phyloP scores from a whole-genome alignment of 2,329 filamentous ascomycete genomes.

The Fusarium tjaetaba region DNA sequence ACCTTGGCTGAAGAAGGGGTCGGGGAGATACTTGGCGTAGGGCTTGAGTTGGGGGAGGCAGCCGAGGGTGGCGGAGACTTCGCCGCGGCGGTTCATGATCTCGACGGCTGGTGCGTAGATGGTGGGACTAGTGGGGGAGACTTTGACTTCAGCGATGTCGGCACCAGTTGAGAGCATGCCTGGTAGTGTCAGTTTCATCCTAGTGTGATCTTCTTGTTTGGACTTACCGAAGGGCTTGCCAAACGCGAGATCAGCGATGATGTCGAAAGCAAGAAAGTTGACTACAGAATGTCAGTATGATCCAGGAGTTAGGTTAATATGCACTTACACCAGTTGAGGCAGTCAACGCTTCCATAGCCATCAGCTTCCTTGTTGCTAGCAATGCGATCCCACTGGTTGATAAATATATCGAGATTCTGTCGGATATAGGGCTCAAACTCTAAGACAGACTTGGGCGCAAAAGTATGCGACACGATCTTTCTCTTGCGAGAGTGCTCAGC shows the following conservation, averaged over 20 bases:
- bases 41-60: constrained; percentile 79
- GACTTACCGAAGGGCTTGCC: constrained; percentile 58
- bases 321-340: constrained; percentile 72
- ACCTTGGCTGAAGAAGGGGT: constrained; percentile 82
- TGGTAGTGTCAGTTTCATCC: neutral
- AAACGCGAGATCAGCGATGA: constrained; percentile 61
- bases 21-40: constrained; percentile 81
- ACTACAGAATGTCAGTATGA: constrained; percentile 25
- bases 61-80: constrained; percentile 84
- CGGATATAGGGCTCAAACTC: constrained; percentile 93
- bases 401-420: constrained; percentile 79
- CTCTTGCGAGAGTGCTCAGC: constrained; percentile 86
- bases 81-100: constrained; percentile 87
- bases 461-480: constrained; percentile 90
- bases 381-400: constrained; percentile 76
- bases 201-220: too few species aligned
- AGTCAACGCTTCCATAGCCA: constrained; percentile 72
- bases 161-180: constrained; percentile 78
- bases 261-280: constrained; percentile 64
- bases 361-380: constrained; percentile 62
- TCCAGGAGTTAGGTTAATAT: accelerated
- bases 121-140: constrained; percentile 66
- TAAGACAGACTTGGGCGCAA: constrained; percentile 80
- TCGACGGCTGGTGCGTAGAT: constrained; percentile 84
- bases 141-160: constrained; percentile 79